Base-by-base conservation (phyloP, 441 rosid genomes). In the Bruguiera hainesii region DNA sequence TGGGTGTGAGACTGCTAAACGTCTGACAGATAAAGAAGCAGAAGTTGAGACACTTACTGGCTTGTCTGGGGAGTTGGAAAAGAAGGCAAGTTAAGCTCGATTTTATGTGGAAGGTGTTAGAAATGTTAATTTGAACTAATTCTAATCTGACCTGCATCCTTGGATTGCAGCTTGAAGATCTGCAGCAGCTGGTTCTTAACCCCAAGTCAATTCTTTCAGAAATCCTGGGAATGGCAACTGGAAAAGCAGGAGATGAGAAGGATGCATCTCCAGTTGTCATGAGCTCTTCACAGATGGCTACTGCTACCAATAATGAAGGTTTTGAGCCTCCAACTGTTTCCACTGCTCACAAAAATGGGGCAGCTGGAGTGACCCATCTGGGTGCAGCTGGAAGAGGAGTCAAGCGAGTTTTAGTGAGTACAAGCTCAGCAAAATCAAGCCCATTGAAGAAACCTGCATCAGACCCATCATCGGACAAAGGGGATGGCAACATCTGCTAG, bases 331-430 rank as follows among this genome's bases (percentile, higher is more conserved):
- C 86, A 42, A 89, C 91, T 3, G 84, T 73, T 52, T 91, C 97
- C 46, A 87, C 96, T 50, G 91, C 94, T 64, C 96, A 84, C 60
- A 83, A 90, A 6, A 84, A 84, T 58, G 87, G 83, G 60, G 79
- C 73, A 53, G 79, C 76, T 65, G 83, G 81, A 51, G 94, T 94
- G 65, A 91, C 94, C 6, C 80, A 89, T 75, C 81, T 94, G 56
- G 98, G 97, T 16, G 86, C 86, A 7, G 96, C 91, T 61, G 99
- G 97, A 76, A 84, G 98, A 83, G 99, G 98, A 57, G 96, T 88
- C 60, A 94, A 94, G 75, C 87, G 97, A 49, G 97, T 91, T 56
- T 71, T 81, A 75, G 78, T 64, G 81, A 81, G 75, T 68, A 51
- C 89, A 29, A 63, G 61, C 35, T 53, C 91, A 1, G 69, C 75